A percentile compares a stretch with the other conserved stretches of the same genome.
Evolutionary conservation across 2,329 filamentous ascomycete genomes (phyloP).

Genomic region (Trichoderma cornu-damae): DNA sequence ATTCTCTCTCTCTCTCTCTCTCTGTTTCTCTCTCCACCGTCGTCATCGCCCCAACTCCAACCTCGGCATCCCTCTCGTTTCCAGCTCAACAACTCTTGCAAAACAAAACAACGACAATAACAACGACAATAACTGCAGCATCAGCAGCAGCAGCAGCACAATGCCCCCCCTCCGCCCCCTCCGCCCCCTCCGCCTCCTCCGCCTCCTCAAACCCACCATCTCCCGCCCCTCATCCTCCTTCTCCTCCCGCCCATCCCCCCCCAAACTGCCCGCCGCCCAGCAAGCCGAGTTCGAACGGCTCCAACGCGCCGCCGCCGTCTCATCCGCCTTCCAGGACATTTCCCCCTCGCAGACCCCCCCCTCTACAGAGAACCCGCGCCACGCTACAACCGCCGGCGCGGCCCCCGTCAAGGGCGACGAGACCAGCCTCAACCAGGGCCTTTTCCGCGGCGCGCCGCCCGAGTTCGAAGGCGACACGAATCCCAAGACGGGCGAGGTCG

Average conservation of each 20-base stretch:
- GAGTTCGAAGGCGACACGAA: constrained; percentile 93
- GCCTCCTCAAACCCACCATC: constrained; percentile 17
- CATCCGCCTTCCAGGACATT: constrained; percentile 36
- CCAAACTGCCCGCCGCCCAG: constrained; percentile 79
- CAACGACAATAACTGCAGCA: neutral
- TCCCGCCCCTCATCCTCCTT: constrained; percentile 40
- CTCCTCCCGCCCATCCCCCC: constrained; percentile 62
- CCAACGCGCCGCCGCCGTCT: constrained; percentile 56
- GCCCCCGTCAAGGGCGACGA: neutral
- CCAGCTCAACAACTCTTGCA: neutral
- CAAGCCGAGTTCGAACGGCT: constrained; percentile 88
- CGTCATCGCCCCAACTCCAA: neutral
- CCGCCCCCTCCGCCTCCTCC: neutral
- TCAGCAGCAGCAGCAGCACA: neutral
- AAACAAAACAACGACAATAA: neutral
- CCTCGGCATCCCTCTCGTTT: too few species aligned
- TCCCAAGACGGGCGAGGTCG: constrained; percentile 90
- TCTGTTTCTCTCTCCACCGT: constrained; percentile 3
- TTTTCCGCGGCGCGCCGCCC: constrained; percentile 71
- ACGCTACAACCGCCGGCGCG: constrained; percentile 17
- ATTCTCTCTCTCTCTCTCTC: too few species aligned
- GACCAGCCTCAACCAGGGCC: constrained; percentile 49
- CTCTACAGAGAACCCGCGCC: constrained; percentile 23
- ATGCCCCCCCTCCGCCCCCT: constrained; percentile 2
- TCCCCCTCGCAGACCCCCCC: constrained; percentile 26